Percentiles rank a stretch among this genome's conserved stretches.
Conservation (phyloP, 805 yeast species). For the Lachancea meyersii region DNA sequence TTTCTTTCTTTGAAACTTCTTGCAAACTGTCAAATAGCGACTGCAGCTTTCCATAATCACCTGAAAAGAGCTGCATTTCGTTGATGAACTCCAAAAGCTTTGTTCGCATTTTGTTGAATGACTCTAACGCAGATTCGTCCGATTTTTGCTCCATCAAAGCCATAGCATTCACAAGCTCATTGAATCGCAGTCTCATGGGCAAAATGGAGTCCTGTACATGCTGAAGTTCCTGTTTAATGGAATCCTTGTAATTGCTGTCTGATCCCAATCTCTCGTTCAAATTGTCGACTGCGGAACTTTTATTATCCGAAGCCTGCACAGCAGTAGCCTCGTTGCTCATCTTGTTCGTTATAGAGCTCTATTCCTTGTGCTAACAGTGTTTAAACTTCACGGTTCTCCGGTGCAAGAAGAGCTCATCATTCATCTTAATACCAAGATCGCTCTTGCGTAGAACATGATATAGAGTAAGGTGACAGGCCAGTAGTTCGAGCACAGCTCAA, state of each 20-base stretch:
- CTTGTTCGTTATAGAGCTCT: no score
- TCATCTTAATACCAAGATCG: no score
- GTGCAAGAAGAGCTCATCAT: not conserved
- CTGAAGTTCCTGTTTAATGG: constrained; percentile 5
- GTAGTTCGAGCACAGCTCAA: no score
- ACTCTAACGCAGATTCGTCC: constrained; percentile 17
- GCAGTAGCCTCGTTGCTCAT: not conserved
- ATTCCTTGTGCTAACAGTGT: no score
- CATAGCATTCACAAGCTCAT: constrained; percentile 24
- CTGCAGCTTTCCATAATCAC: constrained; percentile 17
- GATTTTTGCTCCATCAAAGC: constrained; percentile 17
- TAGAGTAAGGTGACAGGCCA: no score
- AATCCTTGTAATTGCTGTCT: constrained; percentile 11
- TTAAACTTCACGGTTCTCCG: no score
- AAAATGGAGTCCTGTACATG: constrained; percentile 14
- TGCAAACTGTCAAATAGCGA: constrained; percentile 25
- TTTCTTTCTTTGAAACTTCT: constrained; percentile 16
- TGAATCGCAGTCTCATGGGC: constrained; percentile 22
- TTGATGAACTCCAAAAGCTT: constrained; percentile 19
- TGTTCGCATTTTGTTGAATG: constrained; percentile 16
- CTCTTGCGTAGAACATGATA: no score
- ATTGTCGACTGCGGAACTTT: constrained; percentile 13
- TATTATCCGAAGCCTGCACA: not conserved
- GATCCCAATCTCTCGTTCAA: constrained; percentile 16
- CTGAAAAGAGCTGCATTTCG: constrained; percentile 22